These are phyloP conservation scores for Acacia confusa DNA, from an alignment of 306 rosid genomes.

Conservation along the genomic window DNA sequence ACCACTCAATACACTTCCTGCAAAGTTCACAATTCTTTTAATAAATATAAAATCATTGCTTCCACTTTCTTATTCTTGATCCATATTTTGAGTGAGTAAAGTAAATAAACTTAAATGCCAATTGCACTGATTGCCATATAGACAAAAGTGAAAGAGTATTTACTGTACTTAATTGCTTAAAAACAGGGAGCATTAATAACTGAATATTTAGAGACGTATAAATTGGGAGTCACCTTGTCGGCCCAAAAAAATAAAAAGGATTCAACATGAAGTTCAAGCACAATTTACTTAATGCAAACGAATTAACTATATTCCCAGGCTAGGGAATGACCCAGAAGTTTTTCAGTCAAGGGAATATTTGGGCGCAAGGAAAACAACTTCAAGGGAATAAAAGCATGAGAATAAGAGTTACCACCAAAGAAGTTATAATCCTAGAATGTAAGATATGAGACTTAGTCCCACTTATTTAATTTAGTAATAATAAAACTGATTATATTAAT, in stretches of 20 bases:
- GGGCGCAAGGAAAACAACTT: not conserved
- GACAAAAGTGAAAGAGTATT: constrained; percentile 9
- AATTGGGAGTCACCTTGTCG: not conserved
- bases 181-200: not conserved
- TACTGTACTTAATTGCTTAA: not conserved
- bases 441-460: not conserved
- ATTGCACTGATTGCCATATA: constrained; percentile 14
- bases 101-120: not conserved
- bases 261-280: not conserved
- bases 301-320: not conserved
- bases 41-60: not conserved
- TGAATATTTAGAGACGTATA: not conserved
- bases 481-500: not conserved
- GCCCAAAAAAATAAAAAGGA: not conserved
- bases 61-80: constrained; percentile 5
- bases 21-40: constrained; percentile 15
- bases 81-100: not conserved
- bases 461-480: not conserved
- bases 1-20: constrained; percentile 98
- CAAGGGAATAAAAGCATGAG: not conserved
- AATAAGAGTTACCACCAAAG: constrained; percentile 12
- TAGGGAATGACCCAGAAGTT: not conserved
- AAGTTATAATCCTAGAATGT: not conserved
- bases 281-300: not conserved
- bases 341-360: not conserved